Base-by-base conservation (phyloP, 305 asterid species). In the Fraxinus platypoda region DNA sequence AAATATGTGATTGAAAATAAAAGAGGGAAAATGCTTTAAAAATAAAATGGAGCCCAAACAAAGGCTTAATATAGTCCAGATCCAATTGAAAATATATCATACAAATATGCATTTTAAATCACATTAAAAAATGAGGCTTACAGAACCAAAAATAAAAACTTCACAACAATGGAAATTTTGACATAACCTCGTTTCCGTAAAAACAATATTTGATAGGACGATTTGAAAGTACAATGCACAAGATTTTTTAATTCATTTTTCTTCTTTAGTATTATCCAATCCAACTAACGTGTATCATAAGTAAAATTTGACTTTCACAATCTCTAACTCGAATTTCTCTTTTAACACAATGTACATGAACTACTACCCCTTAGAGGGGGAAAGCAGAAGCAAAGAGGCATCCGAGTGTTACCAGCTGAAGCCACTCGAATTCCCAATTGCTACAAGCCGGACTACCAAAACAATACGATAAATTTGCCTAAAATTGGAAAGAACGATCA, bases 321-420 rank as follows among this genome's bases (percentile, higher is more conserved):
- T 76, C 77, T 82, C 82, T 72, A 84, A 66, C 85, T 81, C 7
- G 80, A 81, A 77, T 66, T 41, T 81, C 85, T 81, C 77, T 78
- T 75, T 68, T 71, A n/a, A 82, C 52, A 85, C 84, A 85, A 84
- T 93, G 86, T 90, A 93, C 94, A 91, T 64, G 80, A 87, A 89
- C 71, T 37, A 82, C 87, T 85, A 81, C 77, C 70, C 70, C 70
- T 78, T 19, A 46, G 49, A 33, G 88, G 89, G 86, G 82, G 73
- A 76, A 81, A 83, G 28, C 59, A 76, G 25, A 76, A 80, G 79
- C 35, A 75, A 81, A 43, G 84, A 76, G 70, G 80, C 80, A 77
- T 28, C 49, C 78, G 38, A 72, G 72, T 77, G 75, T 78, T 71
- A 84, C 62, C 72, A 77, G 82, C 82, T 37, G 38, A 80, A 82